A percentile compares a stretch with the other conserved stretches of the same genome.
Conservation (phyloP, 805 yeast genomes). For the Isabelozyma rhagii region DNA sequence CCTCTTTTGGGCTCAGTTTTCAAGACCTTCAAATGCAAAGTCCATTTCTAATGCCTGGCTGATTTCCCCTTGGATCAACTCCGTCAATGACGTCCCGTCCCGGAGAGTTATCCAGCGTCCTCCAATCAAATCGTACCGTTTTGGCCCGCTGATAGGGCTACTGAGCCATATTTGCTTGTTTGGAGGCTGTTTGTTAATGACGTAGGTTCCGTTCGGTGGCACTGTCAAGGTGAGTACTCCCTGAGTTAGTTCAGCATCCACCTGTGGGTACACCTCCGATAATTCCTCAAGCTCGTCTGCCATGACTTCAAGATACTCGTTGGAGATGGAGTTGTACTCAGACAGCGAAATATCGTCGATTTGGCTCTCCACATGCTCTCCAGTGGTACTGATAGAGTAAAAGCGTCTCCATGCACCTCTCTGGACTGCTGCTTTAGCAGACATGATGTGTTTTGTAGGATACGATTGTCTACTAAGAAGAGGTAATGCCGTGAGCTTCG, state of each 20-base stretch:
- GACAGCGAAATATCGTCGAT: constrained; percentile 45
- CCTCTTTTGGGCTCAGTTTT: background rate
- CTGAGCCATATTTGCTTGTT: constrained; percentile 95
- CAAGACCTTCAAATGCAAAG: constrained; percentile 15
- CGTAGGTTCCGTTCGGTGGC: constrained; percentile 79
- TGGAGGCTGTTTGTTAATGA: constrained; percentile 96
- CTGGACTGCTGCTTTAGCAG: too few species aligned
- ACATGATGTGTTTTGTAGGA: too few species aligned
- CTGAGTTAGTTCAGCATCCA: constrained; percentile 77
- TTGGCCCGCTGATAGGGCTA: constrained; percentile 93
- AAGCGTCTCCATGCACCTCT: background rate
- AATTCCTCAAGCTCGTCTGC: constrained; percentile 66
- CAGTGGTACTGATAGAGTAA: constrained; percentile 42
- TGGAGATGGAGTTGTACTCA: constrained; percentile 64
- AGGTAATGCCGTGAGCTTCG: too few species aligned
- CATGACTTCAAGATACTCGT: constrained; percentile 65
- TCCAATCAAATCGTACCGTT: constrained; percentile 61
- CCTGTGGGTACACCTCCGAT: constrained; percentile 56
- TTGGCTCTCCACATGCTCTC: constrained; percentile 49
- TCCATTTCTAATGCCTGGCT: constrained; percentile 21
- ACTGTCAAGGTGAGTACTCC: constrained; percentile 80
- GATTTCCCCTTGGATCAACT: constrained; percentile 30
- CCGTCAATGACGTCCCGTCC: constrained; percentile 45
- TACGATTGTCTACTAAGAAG: too few species aligned
- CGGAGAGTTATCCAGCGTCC: constrained; percentile 80